Percentiles rank a stretch among this genome's conserved stretches.
Evolutionary conservation across 768 basidiomycete genomes (phyloP).

Genomic region (Phaffia australis): DNA sequence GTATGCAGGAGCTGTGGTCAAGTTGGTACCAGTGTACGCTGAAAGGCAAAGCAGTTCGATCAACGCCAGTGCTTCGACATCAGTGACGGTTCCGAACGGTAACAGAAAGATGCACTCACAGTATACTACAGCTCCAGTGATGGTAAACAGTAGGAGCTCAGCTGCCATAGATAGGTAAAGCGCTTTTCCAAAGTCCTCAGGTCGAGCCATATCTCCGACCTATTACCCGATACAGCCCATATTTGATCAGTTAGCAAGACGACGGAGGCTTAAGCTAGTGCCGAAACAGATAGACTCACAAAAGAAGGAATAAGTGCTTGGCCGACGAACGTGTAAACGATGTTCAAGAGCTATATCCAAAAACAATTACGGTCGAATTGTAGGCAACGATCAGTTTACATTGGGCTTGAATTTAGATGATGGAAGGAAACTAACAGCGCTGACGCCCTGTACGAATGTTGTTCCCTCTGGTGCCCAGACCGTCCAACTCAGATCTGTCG

Average conservation of each 20-base stretch:
- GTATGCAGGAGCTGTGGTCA: slow-evolving; percentile 28
- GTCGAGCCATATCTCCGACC: slow-evolving; percentile 29
- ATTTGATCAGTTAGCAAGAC: too few species aligned
- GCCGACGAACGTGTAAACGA: slow-evolving; percentile 29
- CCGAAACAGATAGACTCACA: not conserved
- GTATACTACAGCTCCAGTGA: slow-evolving; percentile 30
- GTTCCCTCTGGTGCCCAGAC: slow-evolving; percentile 31
- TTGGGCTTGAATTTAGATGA: not conserved
- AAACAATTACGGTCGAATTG: not conserved
- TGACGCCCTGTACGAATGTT: slow-evolving; percentile 25
- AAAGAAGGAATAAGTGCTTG: slow-evolving; percentile 31
- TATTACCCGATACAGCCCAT: too few species aligned
- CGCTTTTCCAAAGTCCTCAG: slow-evolving; percentile 31
- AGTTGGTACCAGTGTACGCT: slow-evolving; percentile 22
- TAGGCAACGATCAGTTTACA: too few species aligned
- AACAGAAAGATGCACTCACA: not conserved
- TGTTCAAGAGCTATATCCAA: slow-evolving; percentile 1
- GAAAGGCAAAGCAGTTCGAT: not conserved
- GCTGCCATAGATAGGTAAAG: slow-evolving; percentile 31
- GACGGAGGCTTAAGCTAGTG: too few species aligned
- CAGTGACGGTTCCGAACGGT: too few species aligned
- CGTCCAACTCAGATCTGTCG: slow-evolving; percentile 24
- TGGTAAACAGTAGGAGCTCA: slow-evolving; percentile 29
- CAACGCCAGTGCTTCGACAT: too few species aligned
- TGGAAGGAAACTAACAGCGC: not conserved